phyloP scores from a whole-genome alignment of 192 early-diverging fungal species.

The Entophlyctis luteolus region DNA sequence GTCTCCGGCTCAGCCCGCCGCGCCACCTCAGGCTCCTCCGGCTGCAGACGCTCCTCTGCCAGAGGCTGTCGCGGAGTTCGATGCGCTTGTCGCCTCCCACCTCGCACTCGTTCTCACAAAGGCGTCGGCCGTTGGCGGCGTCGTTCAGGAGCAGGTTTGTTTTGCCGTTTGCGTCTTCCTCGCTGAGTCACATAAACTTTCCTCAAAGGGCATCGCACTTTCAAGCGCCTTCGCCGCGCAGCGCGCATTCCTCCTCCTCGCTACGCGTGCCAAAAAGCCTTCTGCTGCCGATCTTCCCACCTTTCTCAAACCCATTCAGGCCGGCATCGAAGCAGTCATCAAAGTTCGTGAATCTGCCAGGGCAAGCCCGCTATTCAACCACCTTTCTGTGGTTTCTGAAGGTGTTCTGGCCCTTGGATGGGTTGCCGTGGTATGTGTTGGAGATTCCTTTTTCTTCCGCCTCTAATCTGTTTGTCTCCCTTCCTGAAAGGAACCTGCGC shows the following conservation, averaged over 20 bases:
- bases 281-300: constrained; percentile 53
- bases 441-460: neutral
- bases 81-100: constrained; percentile 41
- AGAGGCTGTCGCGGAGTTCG: constrained; percentile 55
- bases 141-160: constrained; percentile 61
- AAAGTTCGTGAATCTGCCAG: constrained; percentile 65
- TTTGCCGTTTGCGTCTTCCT: neutral
- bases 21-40: constrained; percentile 20
- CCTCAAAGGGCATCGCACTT: constrained; percentile 52
- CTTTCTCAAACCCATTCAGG: constrained; percentile 68
- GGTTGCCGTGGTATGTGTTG: constrained; percentile 68
- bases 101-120: constrained; percentile 37
- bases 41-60: constrained; percentile 33
- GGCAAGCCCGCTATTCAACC: constrained; percentile 66
- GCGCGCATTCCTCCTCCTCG: constrained; percentile 69
- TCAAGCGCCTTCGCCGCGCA: constrained; percentile 64
- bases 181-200: neutral
- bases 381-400: constrained; percentile 82
- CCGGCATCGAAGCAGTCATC: constrained; percentile 60
- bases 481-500: constrained; percentile 65
- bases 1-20: constrained; percentile 46
- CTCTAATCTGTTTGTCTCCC: neutral
- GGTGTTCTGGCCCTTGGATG: constrained; percentile 88
- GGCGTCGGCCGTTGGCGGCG: constrained; percentile 52
- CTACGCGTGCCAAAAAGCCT: constrained; percentile 75